Conservation (phyloP, 192 early-diverging fungal genomes). For the Cladochytrium replicatum region DNA sequence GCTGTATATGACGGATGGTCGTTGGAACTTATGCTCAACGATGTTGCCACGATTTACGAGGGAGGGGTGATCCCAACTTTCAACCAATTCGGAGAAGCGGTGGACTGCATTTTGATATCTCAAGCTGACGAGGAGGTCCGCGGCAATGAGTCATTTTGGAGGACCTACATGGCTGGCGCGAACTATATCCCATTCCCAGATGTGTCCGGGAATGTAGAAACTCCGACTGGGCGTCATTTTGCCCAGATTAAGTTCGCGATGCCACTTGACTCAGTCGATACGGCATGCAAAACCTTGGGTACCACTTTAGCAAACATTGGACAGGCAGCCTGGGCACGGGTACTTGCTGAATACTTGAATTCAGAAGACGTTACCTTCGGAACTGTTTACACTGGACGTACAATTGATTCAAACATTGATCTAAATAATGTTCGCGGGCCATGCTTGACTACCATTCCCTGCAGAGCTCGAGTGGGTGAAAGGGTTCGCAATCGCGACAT, state of each 20-base stretch:
- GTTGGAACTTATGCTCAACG: conserved; percentile 8
- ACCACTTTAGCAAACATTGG: conserved; percentile 4
- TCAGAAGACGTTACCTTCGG: conserved; percentile 8
- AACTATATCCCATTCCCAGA: too few species aligned
- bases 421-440: conserved; percentile 11
- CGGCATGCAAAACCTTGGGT: too few species aligned
- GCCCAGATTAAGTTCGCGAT: too few species aligned
- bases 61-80: too few species aligned
- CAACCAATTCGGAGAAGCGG: too few species aligned
- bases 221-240: too few species aligned
- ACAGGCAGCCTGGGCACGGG: conserved; percentile 14
- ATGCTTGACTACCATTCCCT: conserved; percentile 14
- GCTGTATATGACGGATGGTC: conserved; percentile 24
- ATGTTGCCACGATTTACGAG: conserved; percentile 3
- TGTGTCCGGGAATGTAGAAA: too few species aligned
- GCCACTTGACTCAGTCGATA: too few species aligned
- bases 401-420: background rate
- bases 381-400: conserved; percentile 8
- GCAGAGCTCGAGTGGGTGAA: background rate
- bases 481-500: background rate
- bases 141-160: too few species aligned
- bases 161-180: too few species aligned
- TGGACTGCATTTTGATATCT: too few species aligned
- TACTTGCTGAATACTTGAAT: conserved; percentile 1
- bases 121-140: too few species aligned